phyloP scores from a whole-genome alignment of 495 filamentous ascomycete genomes.

The Neurospora sp. region DNA sequence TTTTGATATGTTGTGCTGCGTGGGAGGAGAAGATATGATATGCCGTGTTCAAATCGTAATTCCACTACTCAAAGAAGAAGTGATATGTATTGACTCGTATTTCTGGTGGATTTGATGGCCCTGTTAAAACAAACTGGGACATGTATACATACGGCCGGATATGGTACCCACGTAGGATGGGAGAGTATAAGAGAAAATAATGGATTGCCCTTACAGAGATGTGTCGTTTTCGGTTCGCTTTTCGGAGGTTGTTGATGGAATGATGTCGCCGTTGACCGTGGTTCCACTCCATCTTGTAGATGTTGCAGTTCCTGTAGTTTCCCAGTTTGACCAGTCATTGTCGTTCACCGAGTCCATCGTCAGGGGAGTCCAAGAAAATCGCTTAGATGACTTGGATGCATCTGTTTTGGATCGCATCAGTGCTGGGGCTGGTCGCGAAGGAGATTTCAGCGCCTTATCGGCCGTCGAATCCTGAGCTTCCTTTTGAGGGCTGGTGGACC shows the following conservation, averaged over 20 bases:
- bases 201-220: slow-evolving; percentile 28
- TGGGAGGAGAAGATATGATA: background rate
- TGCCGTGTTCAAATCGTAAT: background rate
- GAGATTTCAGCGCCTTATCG: slow-evolving; percentile 1
- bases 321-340: slow-evolving; percentile 66
- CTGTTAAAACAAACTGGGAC: background rate
- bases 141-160: background rate
- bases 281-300: slow-evolving; percentile 41
- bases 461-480: background rate
- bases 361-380: slow-evolving; percentile 39
- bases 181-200: background rate
- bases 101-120: background rate
- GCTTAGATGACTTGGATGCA: slow-evolving; percentile 24
- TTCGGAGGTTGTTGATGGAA: slow-evolving; percentile 25
- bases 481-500: background rate
- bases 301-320: slow-evolving; percentile 41
- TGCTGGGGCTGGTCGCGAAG: slow-evolving; percentile 7
- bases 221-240: slow-evolving; percentile 27
- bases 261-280: slow-evolving; percentile 36
- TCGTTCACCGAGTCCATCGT: slow-evolving; percentile 47
- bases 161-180: background rate
- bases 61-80: slow-evolving; percentile 2
- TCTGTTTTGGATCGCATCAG: slow-evolving; percentile 22
- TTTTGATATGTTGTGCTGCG: background rate
- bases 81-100: background rate